These are phyloP conservation scores for Sporothrix protearum DNA, from an alignment of 2,329 filamentous ascomycete species.

Conservation along the genomic window DNA sequence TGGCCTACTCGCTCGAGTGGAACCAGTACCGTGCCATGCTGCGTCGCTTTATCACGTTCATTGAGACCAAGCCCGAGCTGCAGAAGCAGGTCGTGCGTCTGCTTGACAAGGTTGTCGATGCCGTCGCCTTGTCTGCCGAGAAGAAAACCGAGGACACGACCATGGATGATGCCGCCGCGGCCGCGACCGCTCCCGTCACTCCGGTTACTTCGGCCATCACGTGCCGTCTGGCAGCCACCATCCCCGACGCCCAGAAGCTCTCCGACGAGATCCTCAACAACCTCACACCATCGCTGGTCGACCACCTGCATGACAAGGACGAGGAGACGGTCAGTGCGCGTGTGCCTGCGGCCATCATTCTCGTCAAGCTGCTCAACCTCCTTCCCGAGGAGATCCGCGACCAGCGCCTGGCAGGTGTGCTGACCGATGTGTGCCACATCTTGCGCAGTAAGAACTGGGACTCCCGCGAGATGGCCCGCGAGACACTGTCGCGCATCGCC, in stretches of 20 bases:
- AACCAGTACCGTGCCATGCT: slow-evolving; percentile 82
- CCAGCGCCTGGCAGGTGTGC: slow-evolving; percentile 71
- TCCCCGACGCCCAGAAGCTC: slow-evolving; percentile 66
- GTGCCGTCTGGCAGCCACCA: slow-evolving; percentile 56
- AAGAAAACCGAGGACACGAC: slow-evolving; percentile 35
- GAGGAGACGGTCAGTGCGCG: slow-evolving; percentile 91
- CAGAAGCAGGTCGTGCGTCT: slow-evolving; percentile 84
- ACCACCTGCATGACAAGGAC: slow-evolving; percentile 89
- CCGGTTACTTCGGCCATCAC: slow-evolving; percentile 28
- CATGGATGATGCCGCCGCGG: slow-evolving; percentile 42
- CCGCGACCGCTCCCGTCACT: slow-evolving; percentile 18
- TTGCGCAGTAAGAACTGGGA: slow-evolving; percentile 85
- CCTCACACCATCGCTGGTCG: slow-evolving; percentile 74
- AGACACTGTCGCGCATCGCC: slow-evolving; percentile 81
- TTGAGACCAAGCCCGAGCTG: slow-evolving; percentile 73
- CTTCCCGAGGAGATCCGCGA: slow-evolving; percentile 71
- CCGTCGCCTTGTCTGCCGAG: slow-evolving; percentile 54
- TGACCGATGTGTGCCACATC: slow-evolving; percentile 91
- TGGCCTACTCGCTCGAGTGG: slow-evolving; percentile 81
- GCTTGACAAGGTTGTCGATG: slow-evolving; percentile 75
- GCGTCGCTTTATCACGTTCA: slow-evolving; percentile 76
- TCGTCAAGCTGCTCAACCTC: slow-evolving; percentile 80
- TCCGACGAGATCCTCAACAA: slow-evolving; percentile 67
- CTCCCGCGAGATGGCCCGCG: slow-evolving; percentile 83
- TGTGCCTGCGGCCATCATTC: slow-evolving; percentile 82